phyloP scores from a whole-genome alignment of 2,329 filamentous ascomycete species.

The Aspergillus oerlinghausenensis region DNA sequence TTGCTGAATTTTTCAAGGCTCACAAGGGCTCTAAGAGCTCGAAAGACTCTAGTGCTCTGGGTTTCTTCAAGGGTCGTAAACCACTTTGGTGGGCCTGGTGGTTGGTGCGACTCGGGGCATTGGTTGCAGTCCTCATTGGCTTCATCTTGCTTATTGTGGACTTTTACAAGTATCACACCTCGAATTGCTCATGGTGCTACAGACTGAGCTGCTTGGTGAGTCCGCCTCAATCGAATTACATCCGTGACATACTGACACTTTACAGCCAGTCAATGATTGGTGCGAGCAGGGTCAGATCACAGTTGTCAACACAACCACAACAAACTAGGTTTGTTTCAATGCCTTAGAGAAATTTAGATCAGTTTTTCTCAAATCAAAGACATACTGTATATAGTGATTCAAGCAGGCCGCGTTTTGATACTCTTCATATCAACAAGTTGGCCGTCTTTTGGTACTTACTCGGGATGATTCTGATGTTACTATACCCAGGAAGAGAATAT shows the following conservation, averaged over 20 bases:
- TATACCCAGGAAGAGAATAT: neutral
- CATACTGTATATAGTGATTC: neutral
- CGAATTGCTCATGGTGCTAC: slow-evolving; percentile 86
- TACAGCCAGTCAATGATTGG: slow-evolving; percentile 43
- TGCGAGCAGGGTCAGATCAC: slow-evolving; percentile 36
- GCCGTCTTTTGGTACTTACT: neutral
- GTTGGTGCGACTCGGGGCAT: slow-evolving; percentile 71
- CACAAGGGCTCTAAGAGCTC: slow-evolving; percentile 54
- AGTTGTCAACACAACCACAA: neutral
- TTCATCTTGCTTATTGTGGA: slow-evolving; percentile 86
- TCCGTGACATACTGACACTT: slow-evolving; percentile 9
- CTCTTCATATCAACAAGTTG: no score
- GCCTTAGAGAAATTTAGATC: neutral
- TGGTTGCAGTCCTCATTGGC: slow-evolving; percentile 75
- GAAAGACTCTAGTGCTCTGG: slow-evolving; percentile 32
- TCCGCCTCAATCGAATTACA: slow-evolving; percentile 22
- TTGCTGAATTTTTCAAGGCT: slow-evolving; percentile 42
- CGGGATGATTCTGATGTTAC: neutral
- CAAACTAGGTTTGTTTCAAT: neutral
- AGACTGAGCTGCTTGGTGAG: slow-evolving; percentile 88
- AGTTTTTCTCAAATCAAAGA: neutral
- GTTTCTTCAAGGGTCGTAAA: slow-evolving; percentile 89
- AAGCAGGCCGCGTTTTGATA: neutral
- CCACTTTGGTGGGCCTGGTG: slow-evolving; percentile 98
- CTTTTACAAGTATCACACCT: slow-evolving; percentile 72